Percentiles rank a stretch among this genome's conserved stretches.
These are phyloP conservation scores for Diaporthe citrichinensis DNA, from an alignment of 2,329 filamentous ascomycete species.

Conservation along the genomic window DNA sequence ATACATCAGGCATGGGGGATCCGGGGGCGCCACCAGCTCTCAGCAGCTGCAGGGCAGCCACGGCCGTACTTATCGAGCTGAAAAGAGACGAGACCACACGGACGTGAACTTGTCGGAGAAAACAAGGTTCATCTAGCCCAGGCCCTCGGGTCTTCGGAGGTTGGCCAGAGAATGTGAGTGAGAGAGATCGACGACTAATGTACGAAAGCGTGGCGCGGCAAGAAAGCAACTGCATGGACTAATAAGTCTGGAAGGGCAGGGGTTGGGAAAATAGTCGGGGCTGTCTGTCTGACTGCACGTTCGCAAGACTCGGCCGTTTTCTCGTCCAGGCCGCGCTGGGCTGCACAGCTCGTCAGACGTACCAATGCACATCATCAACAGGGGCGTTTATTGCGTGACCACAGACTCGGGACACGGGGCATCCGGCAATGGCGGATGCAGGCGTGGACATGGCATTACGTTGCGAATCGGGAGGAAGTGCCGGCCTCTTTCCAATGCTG, in stretches of 20 bases:
- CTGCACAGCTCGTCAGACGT: slow-evolving; percentile 20
- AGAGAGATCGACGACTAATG: slow-evolving; percentile 30
- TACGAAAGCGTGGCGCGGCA: slow-evolving; percentile 30
- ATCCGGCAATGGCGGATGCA: slow-evolving; percentile 18
- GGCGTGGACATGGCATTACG: slow-evolving; percentile 17
- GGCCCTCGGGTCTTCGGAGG: slow-evolving; percentile 24
- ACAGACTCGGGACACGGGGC: slow-evolving; percentile 19
- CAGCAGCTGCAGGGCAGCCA: slow-evolving; percentile 28
- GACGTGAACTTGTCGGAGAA: slow-evolving; percentile 13
- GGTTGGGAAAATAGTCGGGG: slow-evolving; percentile 7
- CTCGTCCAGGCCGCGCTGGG: not conserved
- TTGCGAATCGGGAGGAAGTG: slow-evolving; percentile 20
- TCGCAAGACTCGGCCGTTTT: slow-evolving; percentile 22
- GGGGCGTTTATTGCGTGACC: slow-evolving; percentile 28
- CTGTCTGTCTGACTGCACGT: not conserved
- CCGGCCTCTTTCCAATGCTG: not conserved
- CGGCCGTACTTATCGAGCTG: slow-evolving; percentile 13
- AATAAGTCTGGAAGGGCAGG: slow-evolving; percentile 17
- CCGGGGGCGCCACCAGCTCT: slow-evolving; percentile 22
- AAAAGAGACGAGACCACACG: slow-evolving; percentile 1
- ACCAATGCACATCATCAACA: slow-evolving; percentile 31
- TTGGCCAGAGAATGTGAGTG: slow-evolving; percentile 1
- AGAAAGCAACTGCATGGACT: slow-evolving; percentile 25
- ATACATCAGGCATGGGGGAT: not conserved
- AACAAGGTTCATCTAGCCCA: slow-evolving; percentile 33